Conservation (phyloP, 106 monocot species). For the Narthecium ossifragum region DNA sequence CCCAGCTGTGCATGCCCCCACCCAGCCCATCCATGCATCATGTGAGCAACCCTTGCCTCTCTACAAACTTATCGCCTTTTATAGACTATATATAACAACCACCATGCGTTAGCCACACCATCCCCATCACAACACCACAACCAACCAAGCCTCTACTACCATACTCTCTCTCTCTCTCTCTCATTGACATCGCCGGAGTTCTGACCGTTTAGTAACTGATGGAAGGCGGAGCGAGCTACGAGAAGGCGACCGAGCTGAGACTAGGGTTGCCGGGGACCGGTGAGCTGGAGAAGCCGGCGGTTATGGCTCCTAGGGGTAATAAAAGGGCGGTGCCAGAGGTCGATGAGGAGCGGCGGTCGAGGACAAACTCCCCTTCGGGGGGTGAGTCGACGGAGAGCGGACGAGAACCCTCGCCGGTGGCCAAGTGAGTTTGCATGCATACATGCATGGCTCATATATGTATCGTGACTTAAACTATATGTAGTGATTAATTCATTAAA, state of each 20-base stretch:
- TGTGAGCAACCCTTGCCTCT: no score
- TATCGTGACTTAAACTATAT: not conserved
- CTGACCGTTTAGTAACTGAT: no score
- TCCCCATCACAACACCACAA: not conserved
- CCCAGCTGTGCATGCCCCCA: not conserved
- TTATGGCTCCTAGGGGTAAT: not conserved
- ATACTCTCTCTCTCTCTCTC: no score
- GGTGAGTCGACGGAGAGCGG: not conserved
- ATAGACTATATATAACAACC: not conserved
- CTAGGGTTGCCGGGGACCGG: conserved; percentile 9
- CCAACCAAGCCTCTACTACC: no score
- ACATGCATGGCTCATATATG: not conserved
- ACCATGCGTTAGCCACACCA: not conserved
- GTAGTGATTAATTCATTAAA: not conserved
- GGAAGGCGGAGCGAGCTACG: not conserved
- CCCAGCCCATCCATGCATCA: no score
- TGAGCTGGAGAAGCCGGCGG: not conserved
- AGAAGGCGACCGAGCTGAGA: conserved; percentile 12
- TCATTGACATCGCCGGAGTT: no score
- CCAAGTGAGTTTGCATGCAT: conserved; percentile 3
- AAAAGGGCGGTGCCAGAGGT: conserved; percentile 1
- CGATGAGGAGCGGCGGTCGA: not conserved
- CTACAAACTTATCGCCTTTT: no score
- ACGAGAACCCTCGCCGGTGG: not conserved
- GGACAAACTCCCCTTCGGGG: not conserved